Evolutionary conservation across 1,284 basidiomycete genomes (phyloP).

Genomic region (Tetrapyrgos nigripes): DNA sequence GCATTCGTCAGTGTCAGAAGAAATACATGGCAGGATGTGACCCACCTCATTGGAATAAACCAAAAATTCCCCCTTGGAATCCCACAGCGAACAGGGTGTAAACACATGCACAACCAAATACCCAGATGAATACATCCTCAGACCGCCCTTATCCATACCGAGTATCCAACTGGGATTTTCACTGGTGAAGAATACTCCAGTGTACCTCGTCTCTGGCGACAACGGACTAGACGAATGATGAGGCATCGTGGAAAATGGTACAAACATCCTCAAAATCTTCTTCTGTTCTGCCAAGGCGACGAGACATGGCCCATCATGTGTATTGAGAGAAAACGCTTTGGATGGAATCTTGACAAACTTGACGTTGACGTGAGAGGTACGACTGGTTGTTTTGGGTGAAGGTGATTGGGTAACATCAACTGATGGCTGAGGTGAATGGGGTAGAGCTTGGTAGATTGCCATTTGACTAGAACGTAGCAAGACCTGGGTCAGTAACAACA

Average conservation of each 20-base stretch:
- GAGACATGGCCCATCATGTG: constrained; percentile 35
- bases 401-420: constrained; percentile 24
- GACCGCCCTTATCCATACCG: constrained; percentile 70
- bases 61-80: constrained; percentile 80
- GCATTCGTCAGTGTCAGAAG: neutral
- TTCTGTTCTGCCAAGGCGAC: constrained; percentile 71
- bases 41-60: constrained; percentile 84
- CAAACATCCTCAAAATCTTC: constrained; percentile 65
- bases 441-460: constrained; percentile 78
- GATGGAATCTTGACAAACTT: constrained; percentile 81
- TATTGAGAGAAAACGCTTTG: constrained; percentile 68
- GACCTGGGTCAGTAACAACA: constrained; percentile 60
- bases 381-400: constrained; percentile 33
- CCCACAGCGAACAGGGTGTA: constrained; percentile 83
- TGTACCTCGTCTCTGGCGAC: constrained; percentile 55
- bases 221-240: too few species aligned
- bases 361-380: constrained; percentile 62
- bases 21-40: constrained; percentile 11
- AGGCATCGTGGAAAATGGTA: constrained; percentile 74
- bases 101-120: constrained; percentile 81
- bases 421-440: constrained; percentile 40
- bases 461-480: constrained; percentile 83
- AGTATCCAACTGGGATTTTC: constrained; percentile 89
- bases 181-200: constrained; percentile 89
- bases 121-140: constrained; percentile 70